Evolutionary conservation across 176 grass and related monocot species (phyloP), one percentile per base, ranked within the genome.

Genomic region (Cocos nucifera): DNA sequence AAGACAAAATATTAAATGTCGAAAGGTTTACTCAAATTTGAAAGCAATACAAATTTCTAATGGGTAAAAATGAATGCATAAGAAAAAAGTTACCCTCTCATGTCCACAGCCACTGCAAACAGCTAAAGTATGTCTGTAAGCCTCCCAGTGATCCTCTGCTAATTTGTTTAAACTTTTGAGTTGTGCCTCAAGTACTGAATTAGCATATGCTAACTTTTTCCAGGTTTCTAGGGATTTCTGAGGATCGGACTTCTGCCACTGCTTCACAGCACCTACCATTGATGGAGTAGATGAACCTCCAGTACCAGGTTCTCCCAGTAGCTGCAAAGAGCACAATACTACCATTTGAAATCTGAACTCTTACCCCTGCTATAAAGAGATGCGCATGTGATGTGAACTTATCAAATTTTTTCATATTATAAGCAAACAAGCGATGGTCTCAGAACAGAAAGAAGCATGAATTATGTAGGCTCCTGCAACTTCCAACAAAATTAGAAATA

Each of bases 271-370:
- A 39, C 93, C 93, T 50, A 91, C 93, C 84, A 97, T 85, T 44
- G 93, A 91, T 58, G 93, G 93, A 49, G 93, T 97, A 69, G 84
- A 91, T 80, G 87, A 85, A 69, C 93, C 93, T 75, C 93, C 93
- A 70, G 75, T 71, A 59, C 87, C 93, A 75, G 87, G 92, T 80
- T 97, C 87, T 59, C 92, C 92, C 14, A 91, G 76, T 69, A 97
- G 76, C 87, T 97, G 72, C 14, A 27, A 51, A 72, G 14, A 70
- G 54, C 63, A 56, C 17, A 26, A 54, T 15, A 15, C 2, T 49
- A 49, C 49, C 19, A 54, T 53, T 10, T 54, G 49, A 67, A 28
- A 64, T 22, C 23, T 39, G 17, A n/a, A 54, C 9, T 44, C 35
- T 44, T 14, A 44, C 8, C 35, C 35, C 35, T 14, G 35, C 35